Evolutionary conservation across 2,329 filamentous ascomycete genomes (phyloP).

Genomic region (Exophiala bonariae): DNA sequence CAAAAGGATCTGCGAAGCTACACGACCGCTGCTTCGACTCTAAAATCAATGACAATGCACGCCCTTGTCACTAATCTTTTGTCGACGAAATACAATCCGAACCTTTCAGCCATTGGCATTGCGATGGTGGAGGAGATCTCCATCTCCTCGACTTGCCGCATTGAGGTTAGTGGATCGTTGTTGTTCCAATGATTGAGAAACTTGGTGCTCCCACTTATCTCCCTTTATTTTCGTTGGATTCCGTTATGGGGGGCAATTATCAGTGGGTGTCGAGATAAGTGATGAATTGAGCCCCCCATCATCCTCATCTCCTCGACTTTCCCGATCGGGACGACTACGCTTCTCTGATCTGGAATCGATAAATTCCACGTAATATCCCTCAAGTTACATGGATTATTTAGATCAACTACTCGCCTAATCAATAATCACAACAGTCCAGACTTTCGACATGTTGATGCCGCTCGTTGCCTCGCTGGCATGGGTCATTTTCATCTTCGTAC

Average conservation of each 20-base stretch:
- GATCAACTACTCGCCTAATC: background rate
- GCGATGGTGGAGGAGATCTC: too few species aligned
- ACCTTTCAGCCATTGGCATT: too few species aligned
- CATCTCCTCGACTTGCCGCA: slow-evolving; percentile 8
- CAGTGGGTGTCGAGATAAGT: background rate
- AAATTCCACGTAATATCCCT: background rate
- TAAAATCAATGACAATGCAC: too few species aligned
- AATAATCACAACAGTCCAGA: background rate
- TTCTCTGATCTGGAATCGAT: too few species aligned
- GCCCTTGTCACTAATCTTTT: too few species aligned
- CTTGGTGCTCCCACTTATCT: background rate
- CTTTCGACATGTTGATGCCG: background rate
- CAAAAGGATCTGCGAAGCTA: too few species aligned
- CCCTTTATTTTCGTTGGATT: background rate
- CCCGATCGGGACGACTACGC: background rate
- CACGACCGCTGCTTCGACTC: too few species aligned
- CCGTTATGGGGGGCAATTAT: background rate
- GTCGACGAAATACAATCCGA: too few species aligned
- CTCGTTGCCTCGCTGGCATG: background rate
- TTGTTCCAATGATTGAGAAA: background rate
- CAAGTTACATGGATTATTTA: background rate
- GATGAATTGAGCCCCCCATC: background rate
- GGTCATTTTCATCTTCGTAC: background rate
- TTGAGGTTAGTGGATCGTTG: background rate
- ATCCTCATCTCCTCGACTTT: slow-evolving; percentile 3